phyloP scores from a whole-genome alignment of 2,329 filamentous ascomycete genomes.

The Alternaria tenuissima region DNA sequence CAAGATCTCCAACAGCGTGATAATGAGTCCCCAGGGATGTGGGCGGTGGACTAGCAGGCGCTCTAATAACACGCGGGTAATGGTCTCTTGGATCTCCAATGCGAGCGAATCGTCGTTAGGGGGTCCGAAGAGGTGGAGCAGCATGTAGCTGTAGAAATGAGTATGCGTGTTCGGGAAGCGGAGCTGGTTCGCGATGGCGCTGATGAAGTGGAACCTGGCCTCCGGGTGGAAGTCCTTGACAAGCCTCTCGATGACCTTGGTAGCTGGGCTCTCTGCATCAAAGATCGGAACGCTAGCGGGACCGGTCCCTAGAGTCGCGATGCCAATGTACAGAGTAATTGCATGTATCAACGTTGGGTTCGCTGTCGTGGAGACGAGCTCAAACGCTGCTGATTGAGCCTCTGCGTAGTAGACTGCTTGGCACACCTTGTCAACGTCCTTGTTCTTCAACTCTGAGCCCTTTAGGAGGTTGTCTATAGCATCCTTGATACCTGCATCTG shows the following conservation, averaged over 20 bases:
- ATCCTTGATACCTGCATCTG: constrained; percentile 62
- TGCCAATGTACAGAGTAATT: constrained; percentile 82
- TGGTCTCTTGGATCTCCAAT: constrained; percentile 87
- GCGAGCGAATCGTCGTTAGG: constrained; percentile 66
- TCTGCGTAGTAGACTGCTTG: constrained; percentile 72
- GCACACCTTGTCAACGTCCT: constrained; percentile 78
- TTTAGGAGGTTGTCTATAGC: constrained; percentile 62
- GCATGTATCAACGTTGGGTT: constrained; percentile 79
- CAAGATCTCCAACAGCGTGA: constrained; percentile 85
- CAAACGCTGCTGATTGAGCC: constrained; percentile 68
- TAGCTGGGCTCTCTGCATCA: constrained; percentile 70
- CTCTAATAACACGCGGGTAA: constrained; percentile 87
- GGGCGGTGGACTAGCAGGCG: constrained; percentile 87
- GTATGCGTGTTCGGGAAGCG: constrained; percentile 90
- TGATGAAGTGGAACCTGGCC: constrained; percentile 83
- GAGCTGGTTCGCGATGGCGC: constrained; percentile 88
- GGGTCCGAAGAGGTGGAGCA: constrained; percentile 80
- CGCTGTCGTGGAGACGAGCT: constrained; percentile 71
- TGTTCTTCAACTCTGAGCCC: constrained; percentile 68
- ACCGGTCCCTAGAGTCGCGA: constrained; percentile 70
- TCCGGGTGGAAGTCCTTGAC: constrained; percentile 78
- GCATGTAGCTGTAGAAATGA: constrained; percentile 86
- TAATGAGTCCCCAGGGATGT: constrained; percentile 93
- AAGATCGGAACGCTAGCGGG: constrained; percentile 70
- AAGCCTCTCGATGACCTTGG: constrained; percentile 77